Evolutionary conservation across 805 yeast genomes (phyloP), one percentile per base, ranked within the genome.

Genomic region (Candida silvicultrix): DNA sequence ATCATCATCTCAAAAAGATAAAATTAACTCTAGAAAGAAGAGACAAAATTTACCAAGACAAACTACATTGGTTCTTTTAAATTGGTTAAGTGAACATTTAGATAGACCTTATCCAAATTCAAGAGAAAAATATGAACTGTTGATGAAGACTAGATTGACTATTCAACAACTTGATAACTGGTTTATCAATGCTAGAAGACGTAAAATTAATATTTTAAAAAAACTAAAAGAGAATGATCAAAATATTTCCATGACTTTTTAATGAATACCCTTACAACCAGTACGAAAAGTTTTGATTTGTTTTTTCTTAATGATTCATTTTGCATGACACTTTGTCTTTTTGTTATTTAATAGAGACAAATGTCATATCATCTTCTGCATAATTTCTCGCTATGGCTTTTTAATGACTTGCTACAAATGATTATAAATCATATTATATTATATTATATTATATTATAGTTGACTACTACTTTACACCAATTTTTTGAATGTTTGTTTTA

Each of bases 181-280:
- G 96, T 87, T 87, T 57, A 87, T 87, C 60, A 87, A 87, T 60
- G 95, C 94, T 2, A 77, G 96, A 55, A 73, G 95, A 55, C 69
- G 96, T 50, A 82, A 84, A 58, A 76, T 87, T 19, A 50, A 43
- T 19, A 52, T 55, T 31, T 31, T 59, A 29, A 56, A 52, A 44
- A 56, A 51, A n/a, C 31, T 58, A 9, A 58, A 58, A 40, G 57
- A 57, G 44, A 57, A 46, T n/a, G 57, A 57, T 32, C 59, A 58
- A 37, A 56, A 54, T 14, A 52, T 58, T 25, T 51, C 63, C 16
- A 38, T 58, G 49, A 56, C 58, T 35, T 52, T 58, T 41, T 58
- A 36, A 75, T 15, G 31, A 28, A 28, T n/a, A n/a, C n/a, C n/a
- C n/a, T n/a, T n/a, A n/a, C n/a, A n/a, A n/a, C n/a, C n/a, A n/a